Evolutionary conservation across 179 eudicot genomes (phyloP), one percentile per base, ranked within the genome.

Genomic region (Silene coronaria): DNA sequence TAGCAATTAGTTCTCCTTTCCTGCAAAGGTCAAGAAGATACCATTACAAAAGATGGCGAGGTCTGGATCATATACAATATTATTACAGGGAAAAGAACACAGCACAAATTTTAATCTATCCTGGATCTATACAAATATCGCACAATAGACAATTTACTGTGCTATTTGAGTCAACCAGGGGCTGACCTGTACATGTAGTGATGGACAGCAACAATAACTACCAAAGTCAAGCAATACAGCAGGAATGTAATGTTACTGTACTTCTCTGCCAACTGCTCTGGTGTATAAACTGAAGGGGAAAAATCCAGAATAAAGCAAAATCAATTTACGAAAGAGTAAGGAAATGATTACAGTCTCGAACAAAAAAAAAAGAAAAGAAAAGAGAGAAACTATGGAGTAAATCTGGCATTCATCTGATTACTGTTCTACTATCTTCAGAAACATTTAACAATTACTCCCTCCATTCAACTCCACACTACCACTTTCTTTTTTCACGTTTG

Each of bases 191-290:
- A 92, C 32, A 92, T 73, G 73, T 82, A 86, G 82, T 94, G 98
- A 84, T 91, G 87, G 77, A 90, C 48, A 71, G 82, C 86, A 70
- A 94, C 98, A 72, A 94, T 76, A 68, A 84, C 14, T 62, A 88
- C 82, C 87, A 94, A 86, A 79, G 86, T 84, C 81, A 90, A 72
- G 81, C 98, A 91, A 83, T 94, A 94, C 70, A 89, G 70, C 68
- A 94, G 86, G 81, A 94, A 94, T 22, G 88, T 84, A 58, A 86
- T 77, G 85, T 90, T 90, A 88, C 91, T 82, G 73, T 88, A 94
- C 89, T 94, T 94, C 87, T 91, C 96, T 32, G 96, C 92, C 89
- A 94, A 85, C 82, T 94, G 84, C 83, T 86, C 94, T 36, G 91
- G 93, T 60, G 97, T 90, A 79, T 89, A 94, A 76, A 94, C 98